These are phyloP conservation scores for Ophiocordyceps sinensis DNA, from an alignment of 2,329 filamentous ascomycete genomes.

Conservation along the genomic window DNA sequence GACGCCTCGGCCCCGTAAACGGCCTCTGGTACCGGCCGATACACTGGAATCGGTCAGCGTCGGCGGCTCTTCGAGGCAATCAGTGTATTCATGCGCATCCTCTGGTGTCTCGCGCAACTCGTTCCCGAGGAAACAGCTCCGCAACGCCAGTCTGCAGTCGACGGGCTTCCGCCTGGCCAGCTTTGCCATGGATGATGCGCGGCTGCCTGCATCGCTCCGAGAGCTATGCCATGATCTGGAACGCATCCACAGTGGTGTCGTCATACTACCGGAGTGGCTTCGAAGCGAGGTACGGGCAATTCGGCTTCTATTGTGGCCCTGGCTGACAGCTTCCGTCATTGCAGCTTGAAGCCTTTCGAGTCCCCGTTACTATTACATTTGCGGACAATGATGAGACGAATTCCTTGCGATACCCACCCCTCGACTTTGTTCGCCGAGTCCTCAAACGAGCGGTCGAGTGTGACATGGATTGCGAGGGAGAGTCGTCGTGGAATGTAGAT, in stretches of 20 bases:
- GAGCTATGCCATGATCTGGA: not conserved
- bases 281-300: not conserved
- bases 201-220: not conserved
- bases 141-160: not conserved
- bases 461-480: constrained; percentile 3
- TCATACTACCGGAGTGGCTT: not conserved
- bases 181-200: not conserved
- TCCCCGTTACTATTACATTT: not conserved
- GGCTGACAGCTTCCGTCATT: not conserved
- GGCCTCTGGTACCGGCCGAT: not conserved
- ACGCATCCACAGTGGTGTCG: not conserved
- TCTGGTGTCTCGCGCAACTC: not conserved
- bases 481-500: constrained; percentile 7
- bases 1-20: too few species aligned
- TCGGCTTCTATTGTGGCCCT: not conserved
- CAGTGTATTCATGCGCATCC: not conserved
- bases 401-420: not conserved
- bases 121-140: not conserved
- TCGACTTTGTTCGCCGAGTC: not conserved
- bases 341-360: not conserved
- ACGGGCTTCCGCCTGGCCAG: not conserved
- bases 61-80: not conserved
- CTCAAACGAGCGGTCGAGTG: constrained; percentile 2
- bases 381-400: not conserved
- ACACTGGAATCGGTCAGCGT: not conserved